These are phyloP conservation scores for Leccinum disarticulatum DNA, from an alignment of 768 basidiomycete genomes.

Conservation along the genomic window DNA sequence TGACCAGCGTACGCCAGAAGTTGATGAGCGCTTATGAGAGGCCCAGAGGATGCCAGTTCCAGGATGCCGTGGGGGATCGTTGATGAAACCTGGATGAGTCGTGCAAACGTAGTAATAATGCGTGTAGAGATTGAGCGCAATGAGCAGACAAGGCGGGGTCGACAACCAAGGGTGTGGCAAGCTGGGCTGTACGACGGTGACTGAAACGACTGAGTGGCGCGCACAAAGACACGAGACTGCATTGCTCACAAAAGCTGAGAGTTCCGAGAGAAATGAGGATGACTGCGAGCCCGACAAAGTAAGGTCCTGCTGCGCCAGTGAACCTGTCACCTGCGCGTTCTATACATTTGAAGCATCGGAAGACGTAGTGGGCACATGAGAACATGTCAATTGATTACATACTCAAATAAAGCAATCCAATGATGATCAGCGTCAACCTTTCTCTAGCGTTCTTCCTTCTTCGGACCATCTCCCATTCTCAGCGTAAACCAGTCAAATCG, in stretches of 20 bases:
- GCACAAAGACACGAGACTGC: background rate
- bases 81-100: constrained; percentile 74
- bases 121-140: constrained; percentile 69
- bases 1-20: constrained; percentile 51
- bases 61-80: constrained; percentile 48
- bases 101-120: constrained; percentile 90
- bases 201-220: constrained; percentile 42
- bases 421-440: constrained; percentile 25
- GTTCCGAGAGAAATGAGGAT: constrained; percentile 67
- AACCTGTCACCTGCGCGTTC: constrained; percentile 76
- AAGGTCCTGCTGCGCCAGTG: constrained; percentile 89
- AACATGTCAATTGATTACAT: constrained; percentile 13
- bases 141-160: constrained; percentile 68
- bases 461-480: constrained; percentile 39
- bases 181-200: constrained; percentile 73
- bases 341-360: constrained; percentile 61
- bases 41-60: constrained; percentile 61
- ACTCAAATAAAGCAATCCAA: constrained; percentile 2
- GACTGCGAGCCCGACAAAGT: constrained; percentile 83
- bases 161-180: constrained; percentile 59
- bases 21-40: constrained; percentile 20
- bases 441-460: constrained; percentile 38
- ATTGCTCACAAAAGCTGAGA: constrained; percentile 75
- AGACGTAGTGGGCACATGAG: constrained; percentile 33
- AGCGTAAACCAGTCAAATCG: constrained; percentile 61